phyloP scores from a whole-genome alignment of 2,329 filamentous ascomycete genomes.

The Curvularia lunata region DNA sequence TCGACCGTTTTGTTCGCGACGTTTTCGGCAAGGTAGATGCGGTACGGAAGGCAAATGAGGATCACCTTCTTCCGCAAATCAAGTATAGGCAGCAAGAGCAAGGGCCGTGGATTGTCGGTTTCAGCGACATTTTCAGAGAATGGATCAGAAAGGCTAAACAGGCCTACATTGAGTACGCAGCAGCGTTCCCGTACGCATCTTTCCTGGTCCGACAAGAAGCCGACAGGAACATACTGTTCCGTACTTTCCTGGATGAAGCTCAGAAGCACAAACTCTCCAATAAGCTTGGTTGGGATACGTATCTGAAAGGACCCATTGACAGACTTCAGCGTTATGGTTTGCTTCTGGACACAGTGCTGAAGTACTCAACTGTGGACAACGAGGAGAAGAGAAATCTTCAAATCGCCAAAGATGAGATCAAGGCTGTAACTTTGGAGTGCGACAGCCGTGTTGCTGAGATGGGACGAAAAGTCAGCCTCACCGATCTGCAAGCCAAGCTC shows the following conservation, averaged over 20 bases:
- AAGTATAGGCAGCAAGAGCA: slow-evolving; percentile 98
- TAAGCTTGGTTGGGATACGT: slow-evolving; percentile 91
- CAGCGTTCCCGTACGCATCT: slow-evolving; percentile 81
- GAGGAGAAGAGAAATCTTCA: slow-evolving; percentile 87
- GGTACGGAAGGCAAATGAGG: slow-evolving; percentile 89
- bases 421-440: slow-evolving; percentile 85
- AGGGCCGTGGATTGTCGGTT: slow-evolving; percentile 90
- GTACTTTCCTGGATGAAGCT: slow-evolving; percentile 80
- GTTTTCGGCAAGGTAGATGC: slow-evolving; percentile 92
- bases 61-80: slow-evolving; percentile 87
- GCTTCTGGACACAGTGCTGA: slow-evolving; percentile 80
- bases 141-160: slow-evolving; percentile 94
- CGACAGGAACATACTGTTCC: slow-evolving; percentile 84
- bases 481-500: slow-evolving; percentile 82
- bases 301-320: slow-evolving; percentile 90
- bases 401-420: slow-evolving; percentile 90
- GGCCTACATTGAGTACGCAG: slow-evolving; percentile 91
- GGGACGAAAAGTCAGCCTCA: slow-evolving; percentile 86
- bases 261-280: slow-evolving; percentile 79
- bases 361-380: slow-evolving; percentile 80
- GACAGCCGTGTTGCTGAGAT: slow-evolving; percentile 92
- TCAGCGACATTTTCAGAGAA: slow-evolving; percentile 96
- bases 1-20: slow-evolving; percentile 78
- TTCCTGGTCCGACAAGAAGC: slow-evolving; percentile 84
- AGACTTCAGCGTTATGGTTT: slow-evolving; percentile 89